These are phyloP conservation scores for Kodamaea laetipori DNA, from an alignment of 805 yeast species.

Conservation along the genomic window DNA sequence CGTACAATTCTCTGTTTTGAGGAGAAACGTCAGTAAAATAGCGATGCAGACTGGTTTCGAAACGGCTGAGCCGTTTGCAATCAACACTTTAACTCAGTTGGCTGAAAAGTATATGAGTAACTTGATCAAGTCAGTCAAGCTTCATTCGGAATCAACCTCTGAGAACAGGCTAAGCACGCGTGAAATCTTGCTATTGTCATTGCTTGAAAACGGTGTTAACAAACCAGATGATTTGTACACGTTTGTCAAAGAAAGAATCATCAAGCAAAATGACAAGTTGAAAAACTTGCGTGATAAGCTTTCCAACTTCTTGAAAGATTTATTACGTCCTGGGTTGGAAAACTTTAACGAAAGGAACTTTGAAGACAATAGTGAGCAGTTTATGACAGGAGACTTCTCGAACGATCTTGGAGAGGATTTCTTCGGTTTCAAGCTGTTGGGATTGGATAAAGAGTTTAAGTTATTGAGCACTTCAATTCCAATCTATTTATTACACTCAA, in stretches of 20 bases:
- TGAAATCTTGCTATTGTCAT: slow-evolving; percentile 59
- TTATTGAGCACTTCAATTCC: slow-evolving; percentile 85
- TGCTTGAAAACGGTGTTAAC: slow-evolving; percentile 84
- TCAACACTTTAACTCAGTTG: slow-evolving; percentile 76
- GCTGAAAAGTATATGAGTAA: slow-evolving; percentile 81
- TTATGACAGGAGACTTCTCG: slow-evolving; percentile 91
- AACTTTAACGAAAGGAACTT: slow-evolving; percentile 78
- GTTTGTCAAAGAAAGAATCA: slow-evolving; percentile 70
- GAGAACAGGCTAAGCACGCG: slow-evolving; percentile 39
- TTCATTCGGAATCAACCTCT: slow-evolving; percentile 67
- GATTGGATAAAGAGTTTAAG: slow-evolving; percentile 89
- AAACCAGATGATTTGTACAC: slow-evolving; percentile 75
- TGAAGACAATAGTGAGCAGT: slow-evolving; percentile 89
- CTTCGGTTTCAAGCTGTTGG: slow-evolving; percentile 94
- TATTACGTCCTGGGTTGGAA: slow-evolving; percentile 77
- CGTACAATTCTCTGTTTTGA: slow-evolving; percentile 65
- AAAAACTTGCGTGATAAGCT: slow-evolving; percentile 67
- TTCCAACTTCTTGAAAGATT: slow-evolving; percentile 70
- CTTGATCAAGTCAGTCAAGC: slow-evolving; percentile 66
- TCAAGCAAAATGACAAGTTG: slow-evolving; percentile 68
- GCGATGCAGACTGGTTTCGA: slow-evolving; percentile 95
- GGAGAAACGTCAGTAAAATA: slow-evolving; percentile 70
- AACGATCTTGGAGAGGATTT: slow-evolving; percentile 95
- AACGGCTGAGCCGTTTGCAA: slow-evolving; percentile 72
- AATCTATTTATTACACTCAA: slow-evolving; percentile 79